Conservation (phyloP, 208 protist genomes). For the Blastocrithidia nonstop region DNA sequence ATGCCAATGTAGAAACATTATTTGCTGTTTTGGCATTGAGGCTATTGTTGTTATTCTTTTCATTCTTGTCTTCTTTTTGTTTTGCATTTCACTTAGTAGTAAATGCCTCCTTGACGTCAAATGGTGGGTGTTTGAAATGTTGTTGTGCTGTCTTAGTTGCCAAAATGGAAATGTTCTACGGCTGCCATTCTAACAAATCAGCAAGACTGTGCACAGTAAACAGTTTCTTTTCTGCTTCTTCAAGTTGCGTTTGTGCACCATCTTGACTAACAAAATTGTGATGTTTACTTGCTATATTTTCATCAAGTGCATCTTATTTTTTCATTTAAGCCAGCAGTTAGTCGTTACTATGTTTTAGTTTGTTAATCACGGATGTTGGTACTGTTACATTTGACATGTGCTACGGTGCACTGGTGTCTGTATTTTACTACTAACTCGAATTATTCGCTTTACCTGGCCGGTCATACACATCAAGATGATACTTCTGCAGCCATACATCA, state of each 20-base stretch:
- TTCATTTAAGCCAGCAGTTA: slow-evolving; percentile 15
- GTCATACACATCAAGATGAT: slow-evolving; percentile 18
- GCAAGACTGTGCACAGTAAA: slow-evolving; percentile 22
- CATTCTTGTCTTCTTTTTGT: slow-evolving; percentile 1
- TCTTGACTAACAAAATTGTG: neutral
- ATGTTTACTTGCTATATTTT: slow-evolving; percentile 5
- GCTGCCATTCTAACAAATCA: slow-evolving; percentile 21
- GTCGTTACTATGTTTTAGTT: slow-evolving; percentile 14
- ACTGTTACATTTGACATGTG: neutral
- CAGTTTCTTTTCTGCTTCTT: slow-evolving; percentile 4
- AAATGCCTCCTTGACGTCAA: slow-evolving; percentile 8
- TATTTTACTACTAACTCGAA: no score
- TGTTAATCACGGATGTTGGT: neutral
- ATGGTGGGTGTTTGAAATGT: slow-evolving; percentile 37
- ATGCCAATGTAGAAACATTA: no score
- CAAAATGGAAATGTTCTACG: slow-evolving; percentile 31
- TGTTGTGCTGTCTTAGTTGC: slow-evolving; percentile 23
- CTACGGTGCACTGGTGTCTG: no score
- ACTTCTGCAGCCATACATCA: slow-evolving; percentile 15
- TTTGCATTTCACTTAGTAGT: slow-evolving; percentile 4
- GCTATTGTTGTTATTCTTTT: neutral
- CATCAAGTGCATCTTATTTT: slow-evolving; percentile 8
- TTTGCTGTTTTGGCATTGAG: no score
- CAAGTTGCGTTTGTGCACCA: neutral
- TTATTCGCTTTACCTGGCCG: slow-evolving; percentile 13